phyloP scores from a whole-genome alignment of 345 rosid species.

The Sonneratia alba region DNA sequence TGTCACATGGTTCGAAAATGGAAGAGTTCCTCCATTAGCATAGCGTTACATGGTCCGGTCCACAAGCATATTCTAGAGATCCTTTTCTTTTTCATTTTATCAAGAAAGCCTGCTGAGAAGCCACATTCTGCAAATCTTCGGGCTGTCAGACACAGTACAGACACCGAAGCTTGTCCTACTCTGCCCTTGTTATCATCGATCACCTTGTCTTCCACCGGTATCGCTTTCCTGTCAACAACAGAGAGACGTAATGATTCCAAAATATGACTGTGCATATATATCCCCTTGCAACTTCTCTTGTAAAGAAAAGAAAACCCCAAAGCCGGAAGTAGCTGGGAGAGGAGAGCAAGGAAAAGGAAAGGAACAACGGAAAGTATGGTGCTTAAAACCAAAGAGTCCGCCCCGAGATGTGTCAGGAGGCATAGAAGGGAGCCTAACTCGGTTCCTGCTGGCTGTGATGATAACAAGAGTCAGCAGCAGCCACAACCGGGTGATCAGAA shows the following conservation, averaged over 20 bases:
- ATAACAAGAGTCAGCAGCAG: slow-evolving; percentile 17
- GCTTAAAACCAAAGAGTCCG: slow-evolving; percentile 5
- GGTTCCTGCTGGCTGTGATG: not conserved
- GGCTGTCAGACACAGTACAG: slow-evolving; percentile 7
- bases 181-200: slow-evolving; percentile 14
- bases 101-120: not conserved
- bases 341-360: not conserved
- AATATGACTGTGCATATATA: not conserved
- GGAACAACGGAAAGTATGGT: not conserved
- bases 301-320: not conserved
- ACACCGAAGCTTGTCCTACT: slow-evolving; percentile 11
- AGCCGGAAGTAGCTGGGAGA: not conserved
- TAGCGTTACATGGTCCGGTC: not conserved
- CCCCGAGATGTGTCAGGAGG: slow-evolving; percentile 27
- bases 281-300: not conserved
- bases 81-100: not conserved
- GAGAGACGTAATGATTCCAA: slow-evolving; percentile 13
- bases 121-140: not conserved
- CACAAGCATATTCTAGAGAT: not conserved
- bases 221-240: slow-evolving; percentile 6
- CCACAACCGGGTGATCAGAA: slow-evolving; percentile 21
- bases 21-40: not conserved
- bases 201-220: slow-evolving; percentile 5
- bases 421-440: slow-evolving; percentile 32
- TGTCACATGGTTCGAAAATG: not conserved